Conservation (phyloP, 768 basidiomycete genomes). For the Daedalea quercina region DNA sequence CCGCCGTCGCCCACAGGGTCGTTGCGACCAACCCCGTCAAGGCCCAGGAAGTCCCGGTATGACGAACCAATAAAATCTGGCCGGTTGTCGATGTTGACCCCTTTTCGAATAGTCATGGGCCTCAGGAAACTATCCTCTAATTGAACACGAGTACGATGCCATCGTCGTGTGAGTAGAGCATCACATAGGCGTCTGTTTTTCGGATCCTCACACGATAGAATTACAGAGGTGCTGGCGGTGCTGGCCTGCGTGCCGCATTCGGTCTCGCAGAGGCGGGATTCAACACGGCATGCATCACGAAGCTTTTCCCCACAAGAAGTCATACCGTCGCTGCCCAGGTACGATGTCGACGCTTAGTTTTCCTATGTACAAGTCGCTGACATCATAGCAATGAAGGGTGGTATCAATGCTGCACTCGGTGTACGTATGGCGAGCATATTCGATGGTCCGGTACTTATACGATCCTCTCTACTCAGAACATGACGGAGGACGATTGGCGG, state of each 20-base stretch:
- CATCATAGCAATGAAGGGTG: slow-evolving; percentile 49
- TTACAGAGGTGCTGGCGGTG: slow-evolving; percentile 90
- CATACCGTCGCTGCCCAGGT: slow-evolving; percentile 99
- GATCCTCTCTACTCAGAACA: slow-evolving; percentile 51
- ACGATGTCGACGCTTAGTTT: slow-evolving; percentile 14
- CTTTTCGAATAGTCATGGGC: slow-evolving; percentile 52
- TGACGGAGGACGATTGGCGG: slow-evolving; percentile 99
- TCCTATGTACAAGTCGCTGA: slow-evolving; percentile 14
- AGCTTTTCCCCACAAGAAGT: slow-evolving; percentile 96
- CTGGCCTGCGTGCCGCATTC: slow-evolving; percentile 96
- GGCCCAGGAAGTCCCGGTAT: slow-evolving; percentile 77
- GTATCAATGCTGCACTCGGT: slow-evolving; percentile 96
- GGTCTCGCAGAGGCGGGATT: slow-evolving; percentile 97
- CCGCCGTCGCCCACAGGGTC: slow-evolving; percentile 51
- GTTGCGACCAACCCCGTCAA: slow-evolving; percentile 69
- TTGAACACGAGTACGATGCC: slow-evolving; percentile 99
- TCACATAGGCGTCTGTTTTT: not conserved
- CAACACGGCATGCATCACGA: slow-evolving; percentile 99
- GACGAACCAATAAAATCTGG: not conserved
- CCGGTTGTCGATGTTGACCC: not conserved
- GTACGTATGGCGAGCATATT: slow-evolving; percentile 36
- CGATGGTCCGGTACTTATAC: not conserved
- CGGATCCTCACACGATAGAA: not conserved
- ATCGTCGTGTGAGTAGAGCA: slow-evolving; percentile 80
- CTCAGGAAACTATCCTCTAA: slow-evolving; percentile 88